phyloP scores from a whole-genome alignment of 1,284 basidiomycete species.

The Irpex rosettiformis region DNA sequence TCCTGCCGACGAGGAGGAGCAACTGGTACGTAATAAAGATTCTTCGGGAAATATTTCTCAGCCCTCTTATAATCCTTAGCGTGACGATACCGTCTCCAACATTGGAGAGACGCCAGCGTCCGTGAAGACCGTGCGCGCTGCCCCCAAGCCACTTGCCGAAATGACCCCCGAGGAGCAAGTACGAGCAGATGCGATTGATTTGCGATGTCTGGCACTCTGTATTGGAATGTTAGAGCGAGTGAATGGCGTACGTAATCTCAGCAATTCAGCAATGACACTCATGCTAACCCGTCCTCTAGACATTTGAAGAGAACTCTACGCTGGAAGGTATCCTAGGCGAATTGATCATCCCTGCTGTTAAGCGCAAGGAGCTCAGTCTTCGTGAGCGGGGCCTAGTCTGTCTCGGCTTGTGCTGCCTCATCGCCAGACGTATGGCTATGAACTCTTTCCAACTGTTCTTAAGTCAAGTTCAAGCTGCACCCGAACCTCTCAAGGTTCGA shows the following conservation, averaged over 20 bases:
- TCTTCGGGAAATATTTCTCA: background rate
- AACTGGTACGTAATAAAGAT: constrained; percentile 18
- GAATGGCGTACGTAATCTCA: constrained; percentile 61
- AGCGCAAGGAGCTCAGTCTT: constrained; percentile 79
- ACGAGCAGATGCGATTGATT: constrained; percentile 68
- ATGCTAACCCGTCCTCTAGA: constrained; percentile 38
- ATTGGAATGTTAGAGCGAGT: constrained; percentile 91
- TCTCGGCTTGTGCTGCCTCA: constrained; percentile 88
- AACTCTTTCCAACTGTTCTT: constrained; percentile 92
- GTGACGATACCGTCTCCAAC: constrained; percentile 32
- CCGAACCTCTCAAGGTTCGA: constrained; percentile 76
- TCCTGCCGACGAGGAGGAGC: constrained; percentile 48
- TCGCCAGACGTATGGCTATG: constrained; percentile 88
- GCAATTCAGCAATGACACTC: background rate
- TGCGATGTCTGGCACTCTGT: constrained; percentile 85
- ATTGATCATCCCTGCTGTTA: constrained; percentile 88
- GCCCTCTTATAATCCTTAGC: constrained; percentile 1
- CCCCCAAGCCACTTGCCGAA: constrained; percentile 41
- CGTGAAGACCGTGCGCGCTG: constrained; percentile 24
- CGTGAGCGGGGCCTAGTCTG: constrained; percentile 86
- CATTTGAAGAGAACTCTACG: constrained; percentile 92
- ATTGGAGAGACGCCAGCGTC: constrained; percentile 33
- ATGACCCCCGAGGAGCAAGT: constrained; percentile 58
- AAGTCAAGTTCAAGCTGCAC: constrained; percentile 75
- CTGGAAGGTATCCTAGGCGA: constrained; percentile 89